Percentiles rank a stretch among this genome's conserved stretches.
phyloP scores from a whole-genome alignment of 192 early-diverging fungal species.

The Pilobolus umbonatus region DNA sequence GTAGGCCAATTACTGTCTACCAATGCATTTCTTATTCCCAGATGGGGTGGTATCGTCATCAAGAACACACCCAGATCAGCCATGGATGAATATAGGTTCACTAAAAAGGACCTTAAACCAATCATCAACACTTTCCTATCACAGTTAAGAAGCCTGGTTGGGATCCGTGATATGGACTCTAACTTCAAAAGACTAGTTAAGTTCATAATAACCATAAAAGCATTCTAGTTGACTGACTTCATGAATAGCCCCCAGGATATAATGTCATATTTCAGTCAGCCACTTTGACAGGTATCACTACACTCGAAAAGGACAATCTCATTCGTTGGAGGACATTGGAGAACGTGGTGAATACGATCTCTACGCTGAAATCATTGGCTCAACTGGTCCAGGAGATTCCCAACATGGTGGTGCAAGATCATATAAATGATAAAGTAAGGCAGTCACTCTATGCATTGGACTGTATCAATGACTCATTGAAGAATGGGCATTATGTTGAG shows the following conservation, averaged over 20 bases:
- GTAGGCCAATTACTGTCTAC: conserved; percentile 47
- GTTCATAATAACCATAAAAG: no score
- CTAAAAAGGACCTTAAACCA: conserved; percentile 53
- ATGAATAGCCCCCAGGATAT: conserved; percentile 6
- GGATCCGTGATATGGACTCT: conserved; percentile 55
- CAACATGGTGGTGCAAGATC: conserved; percentile 92
- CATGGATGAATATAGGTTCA: conserved; percentile 27
- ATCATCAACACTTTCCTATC: conserved; percentile 76
- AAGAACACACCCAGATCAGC: conserved; percentile 49
- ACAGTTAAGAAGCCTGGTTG: conserved; percentile 81
- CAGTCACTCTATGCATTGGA: conserved; percentile 37
- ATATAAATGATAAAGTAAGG: conserved; percentile 54
- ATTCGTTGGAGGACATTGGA: conserved; percentile 63
- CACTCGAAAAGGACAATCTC: conserved; percentile 78
- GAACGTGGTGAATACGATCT: conserved; percentile 67
- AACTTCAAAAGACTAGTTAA: not conserved
- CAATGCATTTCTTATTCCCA: conserved; percentile 89
- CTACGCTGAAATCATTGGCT: conserved; percentile 76
- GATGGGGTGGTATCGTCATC: conserved; percentile 92
- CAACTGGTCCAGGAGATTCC: conserved; percentile 72
- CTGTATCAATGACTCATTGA: conserved; percentile 32
- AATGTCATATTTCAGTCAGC: conserved; percentile 4
- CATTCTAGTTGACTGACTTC: not conserved
- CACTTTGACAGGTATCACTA: conserved; percentile 59
- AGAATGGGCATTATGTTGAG: conserved; percentile 30